Evolutionary conservation across 805 yeast species (phyloP), one percentile per base, ranked within the genome.

Genomic region (Crinitomyces ghanaensis): DNA sequence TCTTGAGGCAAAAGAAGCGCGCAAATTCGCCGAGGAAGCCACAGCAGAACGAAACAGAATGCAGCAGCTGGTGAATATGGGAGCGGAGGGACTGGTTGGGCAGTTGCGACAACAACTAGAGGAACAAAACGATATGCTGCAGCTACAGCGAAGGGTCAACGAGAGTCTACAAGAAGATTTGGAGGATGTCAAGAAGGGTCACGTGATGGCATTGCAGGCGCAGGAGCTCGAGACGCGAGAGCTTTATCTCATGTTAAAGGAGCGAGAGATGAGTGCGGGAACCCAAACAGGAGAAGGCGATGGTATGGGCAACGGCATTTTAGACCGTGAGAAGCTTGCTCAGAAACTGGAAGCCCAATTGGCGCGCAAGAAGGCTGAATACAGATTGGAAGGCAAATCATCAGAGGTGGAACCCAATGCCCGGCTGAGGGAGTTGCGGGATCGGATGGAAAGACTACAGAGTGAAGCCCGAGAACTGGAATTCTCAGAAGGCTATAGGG

Each of bases 381-480:
- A 65, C 47, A 50, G 65, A 50, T 53, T 57, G 38, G 50, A 63
- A 41, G 44, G 59, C 33, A 39, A 66, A 42, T 51, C 60, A 51
- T 36, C 62, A 54, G 57, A 64, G 49, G 69, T 76, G 18, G 93
- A 82, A 50, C 93, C 95, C 3, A 78, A 79, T 46, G 69, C 79
- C 2, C 63, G 88, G 42, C 58, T 85, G 33, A 66, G 91, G 39
- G 76, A 72, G 28, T 63, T 86, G 45, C 65, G 95, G 35, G 82
- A 77, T 46, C 70, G 77, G 50, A 84, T 84, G 94, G 93, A 81
- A 38, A 77, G 72, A 41, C 65, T 86, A 34, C 94, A 82, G 50
- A 69, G 71, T 30, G 81, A 82, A 60, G 95, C 95, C 0, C 62
- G 93, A 39, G 81, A 79, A 48, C 64, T 88, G 38, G 96, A 88